phyloP scores from a whole-genome alignment of 768 basidiomycete genomes.

The Podaxis carcinomalis region DNA sequence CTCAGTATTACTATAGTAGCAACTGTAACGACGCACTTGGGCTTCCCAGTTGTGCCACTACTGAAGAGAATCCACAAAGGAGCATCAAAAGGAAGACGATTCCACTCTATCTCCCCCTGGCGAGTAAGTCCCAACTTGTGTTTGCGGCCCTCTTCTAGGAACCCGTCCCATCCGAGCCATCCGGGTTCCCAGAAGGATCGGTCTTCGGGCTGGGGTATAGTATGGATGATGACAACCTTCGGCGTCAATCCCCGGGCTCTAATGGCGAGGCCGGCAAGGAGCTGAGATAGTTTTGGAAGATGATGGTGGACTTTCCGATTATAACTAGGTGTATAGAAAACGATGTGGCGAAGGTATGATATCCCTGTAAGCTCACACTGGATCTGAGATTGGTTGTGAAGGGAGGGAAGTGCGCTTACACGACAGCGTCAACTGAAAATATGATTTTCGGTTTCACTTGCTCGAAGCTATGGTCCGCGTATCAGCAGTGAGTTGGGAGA shows the following conservation, averaged over 20 bases:
- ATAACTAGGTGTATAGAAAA: slow-evolving; percentile 40
- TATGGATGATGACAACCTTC: slow-evolving; percentile 55
- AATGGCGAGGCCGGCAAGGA: slow-evolving; percentile 50
- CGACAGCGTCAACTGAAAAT: slow-evolving; percentile 69
- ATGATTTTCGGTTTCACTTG: slow-evolving; percentile 75
- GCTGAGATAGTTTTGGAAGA: slow-evolving; percentile 53
- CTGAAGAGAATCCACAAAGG: slow-evolving; percentile 89
- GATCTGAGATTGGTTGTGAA: slow-evolving; percentile 10
- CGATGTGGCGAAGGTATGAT: slow-evolving; percentile 9
- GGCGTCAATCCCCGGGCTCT: slow-evolving; percentile 26
- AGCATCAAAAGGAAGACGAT: slow-evolving; percentile 59
- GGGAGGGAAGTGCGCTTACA: slow-evolving; percentile 36
- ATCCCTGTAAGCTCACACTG: slow-evolving; percentile 1
- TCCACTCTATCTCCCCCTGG: slow-evolving; percentile 62
- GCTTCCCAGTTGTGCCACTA: slow-evolving; percentile 76
- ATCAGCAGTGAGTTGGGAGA: slow-evolving; percentile 4
- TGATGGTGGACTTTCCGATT: slow-evolving; percentile 69
- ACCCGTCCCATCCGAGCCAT: slow-evolving; percentile 54
- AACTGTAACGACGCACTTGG: slow-evolving; percentile 43
- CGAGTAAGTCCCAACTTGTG: slow-evolving; percentile 42
- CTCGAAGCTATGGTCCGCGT: slow-evolving; percentile 41
- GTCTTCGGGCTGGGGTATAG: slow-evolving; percentile 31
- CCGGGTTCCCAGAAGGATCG: slow-evolving; percentile 35
- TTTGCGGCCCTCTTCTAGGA: slow-evolving; percentile 43
- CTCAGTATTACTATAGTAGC: slow-evolving; percentile 7